These are phyloP conservation scores for Aurantiochytrium sp. DNA, from an alignment of 108 stramenopile species.

Conservation along the genomic window DNA sequence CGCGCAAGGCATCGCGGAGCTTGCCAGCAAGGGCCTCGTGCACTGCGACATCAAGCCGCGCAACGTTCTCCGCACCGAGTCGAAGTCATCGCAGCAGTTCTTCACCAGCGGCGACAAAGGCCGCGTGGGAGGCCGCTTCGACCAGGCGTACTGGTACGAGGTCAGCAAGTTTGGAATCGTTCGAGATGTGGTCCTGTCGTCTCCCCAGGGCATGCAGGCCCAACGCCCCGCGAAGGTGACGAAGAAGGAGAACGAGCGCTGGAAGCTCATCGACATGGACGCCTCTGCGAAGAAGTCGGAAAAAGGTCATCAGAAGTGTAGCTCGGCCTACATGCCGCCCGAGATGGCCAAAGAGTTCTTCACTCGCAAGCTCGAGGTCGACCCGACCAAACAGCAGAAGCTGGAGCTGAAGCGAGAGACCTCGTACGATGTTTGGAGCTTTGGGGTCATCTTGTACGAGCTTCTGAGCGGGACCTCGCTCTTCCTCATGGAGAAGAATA, in stretches of 20 bases:
- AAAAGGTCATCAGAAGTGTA: neutral
- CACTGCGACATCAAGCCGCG: neutral
- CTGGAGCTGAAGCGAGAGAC: too few relatives aligned
- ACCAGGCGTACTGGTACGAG: too few relatives aligned
- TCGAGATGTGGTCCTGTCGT: too few relatives aligned
- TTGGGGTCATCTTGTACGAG: conserved; percentile 40
- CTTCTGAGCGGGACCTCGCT: conserved; percentile 26
- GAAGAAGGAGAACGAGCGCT: neutral
- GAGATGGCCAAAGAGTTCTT: neutral
- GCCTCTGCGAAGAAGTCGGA: neutral
- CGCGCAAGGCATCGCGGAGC: neutral
- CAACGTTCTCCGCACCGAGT: neutral
- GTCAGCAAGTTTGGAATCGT: too few relatives aligned
- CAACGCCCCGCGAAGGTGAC: too few relatives aligned
- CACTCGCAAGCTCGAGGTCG: too few relatives aligned
- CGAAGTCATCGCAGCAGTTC: neutral
- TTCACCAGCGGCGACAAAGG: too few relatives aligned
- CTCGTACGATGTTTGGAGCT: conserved; percentile 47
- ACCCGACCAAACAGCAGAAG: too few relatives aligned
- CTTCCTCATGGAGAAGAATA: neutral
- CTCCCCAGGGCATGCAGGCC: too few relatives aligned
- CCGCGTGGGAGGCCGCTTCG: too few relatives aligned
- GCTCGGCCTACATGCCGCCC: neutral
- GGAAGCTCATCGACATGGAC: neutral
- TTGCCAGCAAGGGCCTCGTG: neutral